Conservation (phyloP, 1,284 basidiomycete species). For the Lentinus polychrous region DNA sequence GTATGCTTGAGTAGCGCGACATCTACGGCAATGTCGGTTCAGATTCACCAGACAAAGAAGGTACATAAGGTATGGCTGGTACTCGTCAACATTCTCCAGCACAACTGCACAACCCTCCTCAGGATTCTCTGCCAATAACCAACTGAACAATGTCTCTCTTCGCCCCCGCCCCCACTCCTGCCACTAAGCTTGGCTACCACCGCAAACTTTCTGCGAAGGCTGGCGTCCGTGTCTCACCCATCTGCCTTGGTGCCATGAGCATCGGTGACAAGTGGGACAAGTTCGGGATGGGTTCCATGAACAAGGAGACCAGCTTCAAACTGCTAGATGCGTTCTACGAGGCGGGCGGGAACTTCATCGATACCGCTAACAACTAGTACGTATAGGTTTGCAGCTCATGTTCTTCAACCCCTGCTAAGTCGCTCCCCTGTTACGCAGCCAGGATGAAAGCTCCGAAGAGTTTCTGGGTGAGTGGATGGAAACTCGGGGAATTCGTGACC, state of each 20-base stretch:
- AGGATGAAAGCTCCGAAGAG: constrained; percentile 23
- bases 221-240: constrained; percentile 33
- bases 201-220: neutral
- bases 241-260: constrained; percentile 38
- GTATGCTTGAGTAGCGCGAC: no score
- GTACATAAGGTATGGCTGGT: no score
- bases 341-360: constrained; percentile 17
- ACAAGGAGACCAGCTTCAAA: constrained; percentile 20
- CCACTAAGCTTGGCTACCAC: constrained; percentile 5
- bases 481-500: constrained; percentile 32
- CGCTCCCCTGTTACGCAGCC: constrained; percentile 11
- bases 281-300: constrained; percentile 16
- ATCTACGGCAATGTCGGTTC: no score
- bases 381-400: constrained; percentile 1
- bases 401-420: no score
- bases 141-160: neutral
- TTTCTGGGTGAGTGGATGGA: constrained; percentile 38
- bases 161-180: neutral
- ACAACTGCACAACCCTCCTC: no score
- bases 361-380: constrained; percentile 18
- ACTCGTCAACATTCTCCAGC: no score
- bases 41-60: no score
- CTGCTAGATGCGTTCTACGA: constrained; percentile 20
- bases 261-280: constrained; percentile 34
- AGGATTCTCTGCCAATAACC: no score